A percentile compares a stretch with the other conserved stretches of the same genome.
Conservation (phyloP, 805 yeast species). For the Kodamaea hsintzibuensis region DNA sequence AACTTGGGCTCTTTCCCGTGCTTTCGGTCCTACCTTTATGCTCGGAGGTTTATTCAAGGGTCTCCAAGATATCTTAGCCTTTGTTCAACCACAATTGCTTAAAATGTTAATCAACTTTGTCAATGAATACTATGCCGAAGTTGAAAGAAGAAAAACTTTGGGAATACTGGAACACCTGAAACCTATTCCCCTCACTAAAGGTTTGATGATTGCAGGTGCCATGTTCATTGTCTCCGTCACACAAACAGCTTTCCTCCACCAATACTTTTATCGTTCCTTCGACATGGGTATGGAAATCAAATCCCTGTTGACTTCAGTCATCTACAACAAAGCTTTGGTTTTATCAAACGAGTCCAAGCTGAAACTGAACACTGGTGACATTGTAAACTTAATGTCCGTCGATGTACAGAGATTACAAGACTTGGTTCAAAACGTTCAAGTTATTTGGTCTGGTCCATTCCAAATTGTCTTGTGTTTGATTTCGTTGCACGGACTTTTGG, state of each 20-base stretch:
- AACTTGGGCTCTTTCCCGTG: slow-evolving; percentile 56
- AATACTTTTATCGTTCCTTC: slow-evolving; percentile 72
- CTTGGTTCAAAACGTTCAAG: slow-evolving; percentile 71
- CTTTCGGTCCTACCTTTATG: slow-evolving; percentile 74
- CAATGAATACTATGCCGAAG: slow-evolving; percentile 37
- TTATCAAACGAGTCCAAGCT: slow-evolving; percentile 72
- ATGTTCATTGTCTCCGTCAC: slow-evolving; percentile 77
- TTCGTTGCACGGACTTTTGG: slow-evolving; percentile 71
- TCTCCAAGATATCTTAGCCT: slow-evolving; percentile 76
- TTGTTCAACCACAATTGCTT: slow-evolving; percentile 81
- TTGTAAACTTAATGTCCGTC: slow-evolving; percentile 92
- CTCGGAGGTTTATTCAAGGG: slow-evolving; percentile 73
- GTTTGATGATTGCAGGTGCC: slow-evolving; percentile 69
- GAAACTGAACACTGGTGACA: slow-evolving; percentile 82
- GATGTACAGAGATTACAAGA: slow-evolving; percentile 90
- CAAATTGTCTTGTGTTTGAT: slow-evolving; percentile 76
- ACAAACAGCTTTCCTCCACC: slow-evolving; percentile 78
- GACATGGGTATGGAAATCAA: slow-evolving; percentile 77
- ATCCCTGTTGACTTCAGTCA: slow-evolving; percentile 64
- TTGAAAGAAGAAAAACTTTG: slow-evolving; percentile 21
- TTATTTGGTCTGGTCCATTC: slow-evolving; percentile 92
- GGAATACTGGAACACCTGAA: slow-evolving; percentile 13
- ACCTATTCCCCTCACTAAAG: slow-evolving; percentile 65
- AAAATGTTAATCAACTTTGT: slow-evolving; percentile 60
- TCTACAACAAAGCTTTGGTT: slow-evolving; percentile 67